Evolutionary conservation across 1,284 basidiomycete species (phyloP), one percentile per base, ranked within the genome.

Genomic region (Cutaneotrichosporon cutaneum): DNA sequence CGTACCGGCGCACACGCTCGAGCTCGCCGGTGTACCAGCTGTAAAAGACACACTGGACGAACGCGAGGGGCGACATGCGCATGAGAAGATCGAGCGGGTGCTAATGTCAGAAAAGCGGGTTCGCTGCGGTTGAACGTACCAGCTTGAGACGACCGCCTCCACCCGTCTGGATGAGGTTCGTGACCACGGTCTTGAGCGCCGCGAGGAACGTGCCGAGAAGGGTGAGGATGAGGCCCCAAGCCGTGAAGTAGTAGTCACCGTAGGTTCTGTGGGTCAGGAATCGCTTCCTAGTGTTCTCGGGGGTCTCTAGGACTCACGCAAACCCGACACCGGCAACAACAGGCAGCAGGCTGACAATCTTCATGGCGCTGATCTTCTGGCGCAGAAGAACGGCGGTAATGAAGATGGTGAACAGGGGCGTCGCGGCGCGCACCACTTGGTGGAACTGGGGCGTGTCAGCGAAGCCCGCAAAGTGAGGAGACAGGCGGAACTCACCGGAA

Each of bases 271-370:
- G n/a, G 27, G 92, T 55, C 54, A 55, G 54, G 7, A 21, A 44
- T 18, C 39, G 18, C 8, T 42, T 42, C 8, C 33, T 3, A 30
- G 50, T 4, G 2, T 30, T 32, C 39, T 13, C 8, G 42, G 27
- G 58, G 53, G 56, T 56, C 80, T 93, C 4, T n/a, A 10, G 1
- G n/a, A 58, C 56, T 58, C 22, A 58, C 90, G 94, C 92, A 62
- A 99, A 87, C 27, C 88, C 92, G 35, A 98, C 93, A 26, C 94
- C 95, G 8, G 85, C 84, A 51, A 97, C 86, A 50, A 98, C 93
- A 13, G 94, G 93, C 22, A 92, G 73, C 51, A 99, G 84, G 4
- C 92, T 86, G 32, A 89, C 75, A 26, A 89, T 77, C 80, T 88
- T 92, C 51, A 81, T 78, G 14, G 63, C 32, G 58, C 72, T 77